These are phyloP conservation scores for Hippophae gyantsensis DNA, from an alignment of 306 rosid genomes.

Conservation along the genomic window DNA sequence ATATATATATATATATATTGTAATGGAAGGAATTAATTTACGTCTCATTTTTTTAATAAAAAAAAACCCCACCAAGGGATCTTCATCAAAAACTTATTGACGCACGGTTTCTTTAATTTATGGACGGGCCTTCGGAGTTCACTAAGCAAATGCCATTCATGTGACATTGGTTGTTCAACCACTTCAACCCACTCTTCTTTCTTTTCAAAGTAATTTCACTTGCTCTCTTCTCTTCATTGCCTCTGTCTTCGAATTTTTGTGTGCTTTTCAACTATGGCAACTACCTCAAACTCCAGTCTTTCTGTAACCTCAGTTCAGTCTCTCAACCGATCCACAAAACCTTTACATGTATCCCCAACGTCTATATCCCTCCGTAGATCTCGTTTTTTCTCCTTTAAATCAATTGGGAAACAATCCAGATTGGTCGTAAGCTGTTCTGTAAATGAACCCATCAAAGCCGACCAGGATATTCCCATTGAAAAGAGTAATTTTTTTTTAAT, in stretches of 20 bases:
- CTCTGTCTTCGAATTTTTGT: neutral
- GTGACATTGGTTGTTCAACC: neutral
- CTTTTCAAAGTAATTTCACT: no score
- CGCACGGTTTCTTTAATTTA: no score
- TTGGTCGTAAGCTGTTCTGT: conserved; percentile 11
- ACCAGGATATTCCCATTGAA: conserved; percentile 34
- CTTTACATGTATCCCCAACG: conserved; percentile 6
- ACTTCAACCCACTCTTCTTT: neutral
- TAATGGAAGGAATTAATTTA: no score
- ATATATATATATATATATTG: no score
- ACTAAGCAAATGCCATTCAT: no score
- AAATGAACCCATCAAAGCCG: conserved; percentile 8
- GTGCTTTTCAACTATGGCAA: conserved; percentile 17
- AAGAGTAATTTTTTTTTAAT: conserved; percentile 15
- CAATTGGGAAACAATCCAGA: conserved; percentile 7
- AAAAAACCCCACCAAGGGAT: no score
- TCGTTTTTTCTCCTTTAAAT: conserved; percentile 3
- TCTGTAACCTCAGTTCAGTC: conserved; percentile 19
- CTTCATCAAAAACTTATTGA: no score
- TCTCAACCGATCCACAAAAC: conserved; percentile 13
- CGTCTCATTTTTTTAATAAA: no score
- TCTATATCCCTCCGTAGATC: conserved; percentile 16
- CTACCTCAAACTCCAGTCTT: conserved; percentile 17
- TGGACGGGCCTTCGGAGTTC: no score
- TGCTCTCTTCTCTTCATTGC: neutral